These are phyloP conservation scores for Cryphonectria radicalis DNA, from an alignment of 2,329 filamentous ascomycete genomes.

Conservation along the genomic window DNA sequence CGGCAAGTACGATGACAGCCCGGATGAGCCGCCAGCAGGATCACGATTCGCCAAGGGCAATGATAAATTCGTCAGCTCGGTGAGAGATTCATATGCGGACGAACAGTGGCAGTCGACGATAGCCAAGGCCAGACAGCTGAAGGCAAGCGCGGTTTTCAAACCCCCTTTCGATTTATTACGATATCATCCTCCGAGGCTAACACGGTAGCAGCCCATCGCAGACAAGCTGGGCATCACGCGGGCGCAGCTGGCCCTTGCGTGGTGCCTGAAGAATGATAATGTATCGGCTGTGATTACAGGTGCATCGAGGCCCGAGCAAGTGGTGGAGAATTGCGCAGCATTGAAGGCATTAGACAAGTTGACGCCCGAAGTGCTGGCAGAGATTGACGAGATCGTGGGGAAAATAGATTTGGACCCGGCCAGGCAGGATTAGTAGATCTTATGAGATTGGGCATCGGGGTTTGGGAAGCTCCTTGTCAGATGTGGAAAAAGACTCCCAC, in stretches of 20 bases:
- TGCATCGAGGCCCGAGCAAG: conserved; percentile 61
- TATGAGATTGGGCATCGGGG: too few relatives aligned
- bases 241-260: conserved; percentile 62
- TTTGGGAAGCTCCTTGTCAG: too few relatives aligned
- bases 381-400: conserved; percentile 54
- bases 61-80: conserved; percentile 60
- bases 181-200: conserved; percentile 14
- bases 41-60: conserved; percentile 64
- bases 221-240: conserved; percentile 64
- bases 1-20: conserved; percentile 68
- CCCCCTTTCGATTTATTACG: neutral
- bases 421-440: conserved; percentile 31
- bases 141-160: conserved; percentile 23
- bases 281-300: conserved; percentile 67
- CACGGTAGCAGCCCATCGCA: conserved; percentile 63
- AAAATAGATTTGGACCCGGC: conserved; percentile 37
- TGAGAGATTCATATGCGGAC: conserved; percentile 57
- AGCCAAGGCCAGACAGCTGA: conserved; percentile 61
- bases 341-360: conserved; percentile 58
- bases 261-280: conserved; percentile 66
- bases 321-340: conserved; percentile 63
- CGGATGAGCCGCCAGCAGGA: conserved; percentile 62
- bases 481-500: too few relatives aligned
- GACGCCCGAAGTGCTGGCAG: conserved; percentile 60
- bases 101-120: conserved; percentile 57